A percentile compares a stretch with the other conserved stretches of the same genome.
Conservation (phyloP, 192 early-diverging fungal genomes). For the Mortierella claussenii region DNA sequence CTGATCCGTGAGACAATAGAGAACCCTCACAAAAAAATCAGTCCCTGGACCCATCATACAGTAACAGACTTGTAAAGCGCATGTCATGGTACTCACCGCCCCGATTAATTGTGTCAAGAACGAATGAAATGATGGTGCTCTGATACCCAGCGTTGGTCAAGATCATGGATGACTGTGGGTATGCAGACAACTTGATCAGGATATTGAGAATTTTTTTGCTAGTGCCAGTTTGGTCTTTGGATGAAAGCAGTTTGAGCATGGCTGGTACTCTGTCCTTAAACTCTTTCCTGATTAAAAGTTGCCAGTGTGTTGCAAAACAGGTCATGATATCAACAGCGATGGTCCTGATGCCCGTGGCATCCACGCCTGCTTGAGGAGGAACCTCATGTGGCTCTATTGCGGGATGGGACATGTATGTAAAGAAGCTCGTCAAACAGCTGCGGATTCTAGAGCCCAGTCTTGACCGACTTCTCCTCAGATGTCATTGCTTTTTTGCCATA, state of each 20-base stretch:
- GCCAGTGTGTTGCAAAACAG: conserved; percentile 39
- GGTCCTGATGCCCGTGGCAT: conserved; percentile 16
- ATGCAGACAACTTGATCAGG: conserved; percentile 31
- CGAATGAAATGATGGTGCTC: conserved; percentile 23
- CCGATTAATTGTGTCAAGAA: conserved; percentile 18
- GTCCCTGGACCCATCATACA: no score
- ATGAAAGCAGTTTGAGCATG: conserved; percentile 26
- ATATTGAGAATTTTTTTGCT: conserved; percentile 43
- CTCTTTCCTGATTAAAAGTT: conserved; percentile 34
- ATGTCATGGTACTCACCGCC: no score
- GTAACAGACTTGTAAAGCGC: no score
- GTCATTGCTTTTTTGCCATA: no score
- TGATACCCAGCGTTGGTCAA: conserved; percentile 39
- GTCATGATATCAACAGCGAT: conserved; percentile 40
- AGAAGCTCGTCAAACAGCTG: no score
- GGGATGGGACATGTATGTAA: no score
- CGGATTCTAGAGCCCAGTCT: no score
- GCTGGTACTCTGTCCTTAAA: conserved; percentile 40
- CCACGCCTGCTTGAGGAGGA: conserved; percentile 34
- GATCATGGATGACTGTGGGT: conserved; percentile 33
- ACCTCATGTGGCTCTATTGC: conserved; percentile 17
- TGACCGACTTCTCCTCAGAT: no score
- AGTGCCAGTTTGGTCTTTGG: conserved; percentile 30
- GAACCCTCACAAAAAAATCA: no score
- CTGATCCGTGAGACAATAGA: no score